These are phyloP conservation scores for Tagetes erecta DNA, from an alignment of 129 eudicot genomes.

Conservation along the genomic window DNA sequence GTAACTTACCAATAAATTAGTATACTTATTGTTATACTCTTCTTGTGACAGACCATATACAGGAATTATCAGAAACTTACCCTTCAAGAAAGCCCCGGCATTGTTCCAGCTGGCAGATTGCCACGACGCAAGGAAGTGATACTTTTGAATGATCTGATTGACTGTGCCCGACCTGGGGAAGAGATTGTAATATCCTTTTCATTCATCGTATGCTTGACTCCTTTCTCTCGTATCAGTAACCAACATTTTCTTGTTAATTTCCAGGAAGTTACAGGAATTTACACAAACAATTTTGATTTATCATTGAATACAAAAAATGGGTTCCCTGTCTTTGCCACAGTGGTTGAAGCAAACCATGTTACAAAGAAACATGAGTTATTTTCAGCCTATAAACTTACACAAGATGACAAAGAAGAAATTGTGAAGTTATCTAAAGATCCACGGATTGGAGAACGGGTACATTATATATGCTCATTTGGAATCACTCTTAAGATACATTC, in stretches of 20 bases:
- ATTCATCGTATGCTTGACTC: background rate
- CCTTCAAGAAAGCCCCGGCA: slow-evolving; percentile 98
- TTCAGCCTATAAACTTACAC: slow-evolving; percentile 95
- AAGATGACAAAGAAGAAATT: slow-evolving; percentile 94
- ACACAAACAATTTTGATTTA: slow-evolving; percentile 92
- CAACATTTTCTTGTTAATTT: slow-evolving; percentile 14
- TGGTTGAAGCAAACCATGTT: slow-evolving; percentile 91
- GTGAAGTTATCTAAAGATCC: slow-evolving; percentile 91
- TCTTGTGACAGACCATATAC: slow-evolving; percentile 68
- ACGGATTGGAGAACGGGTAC: slow-evolving; percentile 88
- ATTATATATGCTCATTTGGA: slow-evolving; percentile 1
- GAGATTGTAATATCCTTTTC: slow-evolving; percentile 62
- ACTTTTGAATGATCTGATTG: slow-evolving; percentile 89
- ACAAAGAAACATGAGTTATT: slow-evolving; percentile 94
- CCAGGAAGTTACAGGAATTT: slow-evolving; percentile 95
- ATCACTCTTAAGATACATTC: too few species aligned
- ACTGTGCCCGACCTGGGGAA: slow-evolving; percentile 99
- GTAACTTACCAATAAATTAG: background rate
- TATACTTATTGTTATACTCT: slow-evolving; percentile 6
- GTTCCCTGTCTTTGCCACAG: slow-evolving; percentile 94
- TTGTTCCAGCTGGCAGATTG: slow-evolving; percentile 97
- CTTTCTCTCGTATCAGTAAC: background rate
- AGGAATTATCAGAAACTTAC: slow-evolving; percentile 96
- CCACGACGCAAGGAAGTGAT: slow-evolving; percentile 98
- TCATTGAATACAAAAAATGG: slow-evolving; percentile 94